Conservation (phyloP, 78 protist species). For the Diacronema lutheri region DNA sequence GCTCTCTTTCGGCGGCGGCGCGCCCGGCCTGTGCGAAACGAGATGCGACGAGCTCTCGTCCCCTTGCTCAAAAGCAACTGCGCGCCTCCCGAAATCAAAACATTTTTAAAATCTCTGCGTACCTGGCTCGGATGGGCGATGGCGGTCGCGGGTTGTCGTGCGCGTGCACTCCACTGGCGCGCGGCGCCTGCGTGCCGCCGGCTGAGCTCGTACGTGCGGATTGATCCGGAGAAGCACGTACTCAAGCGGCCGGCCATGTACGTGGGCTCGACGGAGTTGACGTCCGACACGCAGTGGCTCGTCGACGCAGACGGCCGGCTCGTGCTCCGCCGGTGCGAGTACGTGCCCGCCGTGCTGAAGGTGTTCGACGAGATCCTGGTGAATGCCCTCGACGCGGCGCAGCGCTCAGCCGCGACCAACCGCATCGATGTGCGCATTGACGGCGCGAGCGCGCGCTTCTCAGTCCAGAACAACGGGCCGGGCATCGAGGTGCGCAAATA, state of each 20-base stretch:
- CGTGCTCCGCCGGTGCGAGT: constrained; percentile 38
- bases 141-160: no score
- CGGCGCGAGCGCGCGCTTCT: constrained; percentile 11
- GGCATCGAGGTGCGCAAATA: constrained; percentile 96
- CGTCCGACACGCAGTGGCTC: not conserved
- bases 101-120: no score
- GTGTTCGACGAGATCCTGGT: constrained; percentile 98
- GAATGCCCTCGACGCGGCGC: constrained; percentile 96
- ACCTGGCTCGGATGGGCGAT: no score
- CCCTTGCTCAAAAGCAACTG: no score
- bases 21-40: no score
- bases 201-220: not conserved
- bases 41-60: no score
- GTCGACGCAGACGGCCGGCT: not conserved
- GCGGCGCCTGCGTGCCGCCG: no score
- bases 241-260: constrained; percentile 94
- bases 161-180: no score
- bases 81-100: no score
- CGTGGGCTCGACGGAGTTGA: constrained; percentile 69
- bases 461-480: constrained; percentile 84
- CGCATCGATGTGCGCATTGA: constrained; percentile 73
- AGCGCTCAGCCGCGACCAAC: constrained; percentile 64
- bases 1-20: no score
- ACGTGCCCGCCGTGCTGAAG: constrained; percentile 91
- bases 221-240: constrained; percentile 85